Base-by-base conservation (phyloP, 148 eudicot genomes). In the Rhododendron ovatum region DNA sequence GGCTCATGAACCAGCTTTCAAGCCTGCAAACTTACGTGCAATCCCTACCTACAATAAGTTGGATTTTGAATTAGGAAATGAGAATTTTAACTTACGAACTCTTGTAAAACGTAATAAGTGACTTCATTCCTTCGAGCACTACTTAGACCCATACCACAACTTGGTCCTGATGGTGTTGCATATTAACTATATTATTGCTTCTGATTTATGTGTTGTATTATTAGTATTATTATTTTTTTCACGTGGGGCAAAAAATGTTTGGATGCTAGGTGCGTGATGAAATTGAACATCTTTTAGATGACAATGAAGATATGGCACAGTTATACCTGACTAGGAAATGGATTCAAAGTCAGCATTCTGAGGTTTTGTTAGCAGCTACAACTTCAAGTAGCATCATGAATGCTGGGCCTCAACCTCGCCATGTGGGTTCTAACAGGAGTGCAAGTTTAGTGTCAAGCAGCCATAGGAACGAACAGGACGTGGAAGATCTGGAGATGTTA, bases 281-380 rank as follows among this genome's bases (percentile, higher is more conserved):
- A 93, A 93, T 96, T 85, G 99, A 95, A 90, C 99, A 96, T 89
- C 98, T 96, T 63, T 90, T 96, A 89, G 99, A 96, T 89, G 99
- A 96, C 84, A 92, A 95, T 69, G 98, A 96, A 88, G 99, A 96
- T 90, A 96, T 96, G 99, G 98, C 93, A 77, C 96, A 96, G 41
- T 86, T 96, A 45, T 96, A 96, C 88, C 91, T 96, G 47, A 91
- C 99, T n/a, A 93, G 99, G 89, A 97, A 93, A 88, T 86, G 92
- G 94, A 90, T 93, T 76, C 99, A 94, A 71, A 89, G 86, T 88
- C 99, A 97, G 86, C 99, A 97, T 88, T 85, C 90, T 78, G 98
- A 95, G 91, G 92, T 89, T 84, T 81, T 89, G 65, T 55, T 90
- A 86, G 91, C 91, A 84, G 83, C 86, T 81, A 82, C 91, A 80